Percentiles rank a stretch among this genome's conserved stretches.
These are phyloP conservation scores for Terfezia claveryi DNA, from an alignment of 495 filamentous ascomycete species.

Conservation along the genomic window DNA sequence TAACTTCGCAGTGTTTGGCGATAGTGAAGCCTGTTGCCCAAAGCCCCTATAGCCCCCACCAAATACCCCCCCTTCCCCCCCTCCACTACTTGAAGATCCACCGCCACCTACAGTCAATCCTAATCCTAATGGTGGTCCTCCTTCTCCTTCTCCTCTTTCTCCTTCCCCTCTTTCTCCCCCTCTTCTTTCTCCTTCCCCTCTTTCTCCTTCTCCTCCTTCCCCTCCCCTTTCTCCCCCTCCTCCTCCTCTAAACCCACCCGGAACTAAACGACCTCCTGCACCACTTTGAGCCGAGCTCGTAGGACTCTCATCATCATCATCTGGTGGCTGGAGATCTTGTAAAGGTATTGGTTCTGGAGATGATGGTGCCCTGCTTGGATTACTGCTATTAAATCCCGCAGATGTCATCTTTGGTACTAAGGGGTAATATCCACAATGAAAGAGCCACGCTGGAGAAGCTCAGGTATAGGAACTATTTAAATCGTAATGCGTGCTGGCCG, in stretches of 20 bases:
- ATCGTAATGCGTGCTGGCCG: no score
- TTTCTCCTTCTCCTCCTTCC: background rate
- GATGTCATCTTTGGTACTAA: slow-evolving; percentile 32
- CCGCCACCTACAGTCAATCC: background rate
- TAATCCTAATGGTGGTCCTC: background rate
- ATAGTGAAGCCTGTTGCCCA: background rate
- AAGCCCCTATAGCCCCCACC: background rate
- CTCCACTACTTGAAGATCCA: slow-evolving; percentile 8
- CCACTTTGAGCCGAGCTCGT: slow-evolving; percentile 1
- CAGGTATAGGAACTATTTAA: no score
- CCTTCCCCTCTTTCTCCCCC: slow-evolving; percentile 11
- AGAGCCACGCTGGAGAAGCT: no score
- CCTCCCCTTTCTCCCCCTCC: background rate
- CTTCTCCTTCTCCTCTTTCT: background rate
- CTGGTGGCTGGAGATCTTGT: slow-evolving; percentile 47
- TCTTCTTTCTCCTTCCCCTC: background rate
- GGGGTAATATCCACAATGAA: no score
- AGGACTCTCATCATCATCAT: slow-evolving; percentile 18
- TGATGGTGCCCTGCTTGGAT: slow-evolving; percentile 24
- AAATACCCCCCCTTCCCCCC: slow-evolving; percentile 1
- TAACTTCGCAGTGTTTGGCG: background rate
- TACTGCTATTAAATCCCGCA: slow-evolving; percentile 23
- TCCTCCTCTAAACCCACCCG: slow-evolving; percentile 4
- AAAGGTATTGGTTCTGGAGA: slow-evolving; percentile 59
- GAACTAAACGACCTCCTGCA: slow-evolving; percentile 12